These are phyloP conservation scores for Aspergillus floridensis DNA, from an alignment of 2,329 filamentous ascomycete genomes.

Conservation along the genomic window DNA sequence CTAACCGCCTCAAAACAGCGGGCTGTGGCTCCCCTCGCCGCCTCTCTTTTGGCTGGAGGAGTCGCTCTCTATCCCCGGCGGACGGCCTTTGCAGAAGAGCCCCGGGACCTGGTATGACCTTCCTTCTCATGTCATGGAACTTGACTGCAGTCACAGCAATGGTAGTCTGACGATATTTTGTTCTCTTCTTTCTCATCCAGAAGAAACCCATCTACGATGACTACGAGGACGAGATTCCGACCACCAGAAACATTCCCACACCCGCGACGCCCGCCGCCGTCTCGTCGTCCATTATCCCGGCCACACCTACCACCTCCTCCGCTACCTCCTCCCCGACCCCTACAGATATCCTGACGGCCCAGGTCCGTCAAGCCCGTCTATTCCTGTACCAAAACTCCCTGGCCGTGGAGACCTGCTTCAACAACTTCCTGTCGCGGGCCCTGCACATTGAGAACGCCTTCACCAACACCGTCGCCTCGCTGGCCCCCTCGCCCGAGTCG, in stretches of 20 bases:
- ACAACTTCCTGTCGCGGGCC: conserved; percentile 73
- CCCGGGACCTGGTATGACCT: conserved; percentile 33
- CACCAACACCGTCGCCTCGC: conserved; percentile 80
- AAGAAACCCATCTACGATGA: conserved; percentile 48
- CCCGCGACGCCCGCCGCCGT: conserved; percentile 23
- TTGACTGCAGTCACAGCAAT: background rate
- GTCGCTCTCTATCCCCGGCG: conserved; percentile 41
- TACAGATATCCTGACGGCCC: conserved; percentile 80
- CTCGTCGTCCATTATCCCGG: conserved; percentile 67
- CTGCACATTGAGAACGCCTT: conserved; percentile 86
- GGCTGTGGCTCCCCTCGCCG: conserved; percentile 41
- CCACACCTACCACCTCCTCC: conserved; percentile 28
- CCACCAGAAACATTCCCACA: conserved; percentile 23
- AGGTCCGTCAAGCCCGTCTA: conserved; percentile 77
- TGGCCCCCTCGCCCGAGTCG: conserved; percentile 80
- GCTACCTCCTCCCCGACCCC: conserved; percentile 62
- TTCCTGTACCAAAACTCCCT: conserved; percentile 75
- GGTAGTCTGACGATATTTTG: background rate
- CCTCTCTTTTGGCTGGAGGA: conserved; percentile 41
- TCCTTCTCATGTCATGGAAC: background rate
- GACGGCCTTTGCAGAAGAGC: conserved; percentile 44
- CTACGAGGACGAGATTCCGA: conserved; percentile 32
- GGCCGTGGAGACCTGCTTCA: conserved; percentile 75
- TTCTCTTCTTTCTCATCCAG: conserved; percentile 16
- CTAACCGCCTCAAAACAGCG: conserved; percentile 33